phyloP scores from a whole-genome alignment of 306 rosid genomes.

The Lablab purpureus region DNA sequence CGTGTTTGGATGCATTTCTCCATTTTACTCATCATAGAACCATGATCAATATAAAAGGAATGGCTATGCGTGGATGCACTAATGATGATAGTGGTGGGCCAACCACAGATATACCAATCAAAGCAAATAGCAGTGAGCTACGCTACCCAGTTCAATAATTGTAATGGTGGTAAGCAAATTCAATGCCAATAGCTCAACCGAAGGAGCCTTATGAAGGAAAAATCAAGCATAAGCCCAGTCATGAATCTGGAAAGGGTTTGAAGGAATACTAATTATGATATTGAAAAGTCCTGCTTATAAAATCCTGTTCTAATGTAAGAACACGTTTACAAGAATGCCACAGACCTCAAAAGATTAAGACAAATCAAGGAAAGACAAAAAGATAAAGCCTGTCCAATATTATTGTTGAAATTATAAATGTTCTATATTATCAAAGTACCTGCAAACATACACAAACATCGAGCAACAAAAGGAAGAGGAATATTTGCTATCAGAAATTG shows the following conservation, averaged over 20 bases:
- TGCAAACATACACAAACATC: background rate
- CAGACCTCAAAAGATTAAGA: background rate
- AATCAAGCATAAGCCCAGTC: conserved; percentile 24
- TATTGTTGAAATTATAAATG: background rate
- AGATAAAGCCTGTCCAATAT: background rate
- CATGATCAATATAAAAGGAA: background rate
- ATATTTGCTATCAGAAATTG: conserved; percentile 14
- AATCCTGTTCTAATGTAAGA: conserved; percentile 9
- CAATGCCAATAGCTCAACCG: conserved; percentile 4
- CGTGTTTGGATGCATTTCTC: conserved; percentile 7
- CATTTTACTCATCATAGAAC: conserved; percentile 1
- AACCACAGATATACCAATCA: background rate
- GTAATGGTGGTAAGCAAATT: conserved; percentile 11
- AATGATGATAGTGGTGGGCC: conserved; percentile 19
- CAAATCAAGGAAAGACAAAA: background rate
- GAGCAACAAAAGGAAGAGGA: conserved; percentile 1
- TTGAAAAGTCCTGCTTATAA: background rate
- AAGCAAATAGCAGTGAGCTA: conserved; percentile 32
- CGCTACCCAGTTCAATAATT: conserved; percentile 16
- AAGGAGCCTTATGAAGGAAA: background rate
- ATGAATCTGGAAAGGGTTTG: conserved; percentile 11
- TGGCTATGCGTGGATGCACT: background rate
- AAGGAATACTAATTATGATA: conserved; percentile 16
- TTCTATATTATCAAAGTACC: conserved; percentile 29
- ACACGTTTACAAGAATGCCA: background rate